Conservation (phyloP, 192 early-diverging fungal genomes). For the Geranomyces variabilis region DNA sequence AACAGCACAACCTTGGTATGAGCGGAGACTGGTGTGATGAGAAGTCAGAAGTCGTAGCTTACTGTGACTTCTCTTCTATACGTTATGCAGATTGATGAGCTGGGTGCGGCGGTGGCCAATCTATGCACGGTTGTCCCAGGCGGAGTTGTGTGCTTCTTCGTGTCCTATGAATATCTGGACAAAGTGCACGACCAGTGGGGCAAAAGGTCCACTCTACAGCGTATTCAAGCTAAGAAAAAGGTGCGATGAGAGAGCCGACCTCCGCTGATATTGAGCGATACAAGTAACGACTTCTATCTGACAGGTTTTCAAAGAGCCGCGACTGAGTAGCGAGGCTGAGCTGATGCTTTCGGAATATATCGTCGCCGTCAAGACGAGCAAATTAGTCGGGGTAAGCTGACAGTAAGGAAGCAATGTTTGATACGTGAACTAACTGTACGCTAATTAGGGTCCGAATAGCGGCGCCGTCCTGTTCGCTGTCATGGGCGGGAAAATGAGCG, state of each 20-base stretch:
- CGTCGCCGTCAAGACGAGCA: conserved; percentile 20
- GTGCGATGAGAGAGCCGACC: conserved; percentile 42
- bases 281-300: neutral
- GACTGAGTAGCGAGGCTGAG: conserved; percentile 56
- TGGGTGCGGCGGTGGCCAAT: conserved; percentile 71
- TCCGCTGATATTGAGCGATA: too few relatives aligned
- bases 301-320: conserved; percentile 73
- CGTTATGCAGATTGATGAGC: conserved; percentile 71
- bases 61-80: neutral
- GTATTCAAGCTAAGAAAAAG: conserved; percentile 65
- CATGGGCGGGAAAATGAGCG: conserved; percentile 88
- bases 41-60: neutral
- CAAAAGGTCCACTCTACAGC: conserved; percentile 40
- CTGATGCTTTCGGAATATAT: conserved; percentile 65
- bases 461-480: conserved; percentile 85
- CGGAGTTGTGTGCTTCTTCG: conserved; percentile 89
- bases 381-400: neutral
- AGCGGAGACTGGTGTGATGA: neutral
- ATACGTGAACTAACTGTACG: neutral
- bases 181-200: conserved; percentile 61
- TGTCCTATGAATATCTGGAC: conserved; percentile 78
- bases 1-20: conserved; percentile 49
- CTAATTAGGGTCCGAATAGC: conserved; percentile 16
- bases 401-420: neutral
- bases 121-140: conserved; percentile 74